Evolutionary conservation across 257 asterid genomes (phyloP).

Genomic region (Plantago elongata): DNA sequence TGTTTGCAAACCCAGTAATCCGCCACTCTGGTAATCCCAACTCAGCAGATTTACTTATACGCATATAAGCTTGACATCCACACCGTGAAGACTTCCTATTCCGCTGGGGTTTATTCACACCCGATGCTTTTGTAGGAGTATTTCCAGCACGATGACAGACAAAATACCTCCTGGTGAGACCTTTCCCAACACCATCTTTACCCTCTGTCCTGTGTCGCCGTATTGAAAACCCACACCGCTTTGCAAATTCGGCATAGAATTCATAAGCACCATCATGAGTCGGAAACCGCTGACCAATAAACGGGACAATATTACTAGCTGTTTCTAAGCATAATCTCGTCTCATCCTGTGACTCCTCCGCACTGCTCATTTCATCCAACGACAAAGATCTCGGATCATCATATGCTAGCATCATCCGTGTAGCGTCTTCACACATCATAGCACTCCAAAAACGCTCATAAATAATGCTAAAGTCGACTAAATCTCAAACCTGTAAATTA

Average conservation of each 20-base stretch:
- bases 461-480: constrained; percentile 21
- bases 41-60: constrained; percentile 81
- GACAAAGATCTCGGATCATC: constrained; percentile 88
- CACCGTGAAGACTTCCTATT: constrained; percentile 92
- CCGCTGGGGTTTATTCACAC: constrained; percentile 74
- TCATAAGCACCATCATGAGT: constrained; percentile 93
- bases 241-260: constrained; percentile 81
- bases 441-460: constrained; percentile 19
- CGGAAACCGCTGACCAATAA: constrained; percentile 71
- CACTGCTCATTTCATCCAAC: constrained; percentile 74
- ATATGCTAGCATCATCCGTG: constrained; percentile 65
- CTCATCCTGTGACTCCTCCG: constrained; percentile 84
- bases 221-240: constrained; percentile 82
- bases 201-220: constrained; percentile 97
- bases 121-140: constrained; percentile 67
- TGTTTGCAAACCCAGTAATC: constrained; percentile 82
- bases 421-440: constrained; percentile 73
- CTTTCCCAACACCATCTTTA: constrained; percentile 97
- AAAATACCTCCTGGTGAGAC: constrained; percentile 90
- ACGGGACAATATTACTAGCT: constrained; percentile 58
- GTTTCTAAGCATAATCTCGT: constrained; percentile 59
- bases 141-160: constrained; percentile 99
- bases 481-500: constrained; percentile 21
- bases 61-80: constrained; percentile 97
- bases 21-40: constrained; percentile 88